Percentiles rank a stretch among this genome's conserved stretches.
These are phyloP conservation scores for Aspergillus sp. DNA, from an alignment of 2,329 filamentous ascomycete species.

Conservation along the genomic window DNA sequence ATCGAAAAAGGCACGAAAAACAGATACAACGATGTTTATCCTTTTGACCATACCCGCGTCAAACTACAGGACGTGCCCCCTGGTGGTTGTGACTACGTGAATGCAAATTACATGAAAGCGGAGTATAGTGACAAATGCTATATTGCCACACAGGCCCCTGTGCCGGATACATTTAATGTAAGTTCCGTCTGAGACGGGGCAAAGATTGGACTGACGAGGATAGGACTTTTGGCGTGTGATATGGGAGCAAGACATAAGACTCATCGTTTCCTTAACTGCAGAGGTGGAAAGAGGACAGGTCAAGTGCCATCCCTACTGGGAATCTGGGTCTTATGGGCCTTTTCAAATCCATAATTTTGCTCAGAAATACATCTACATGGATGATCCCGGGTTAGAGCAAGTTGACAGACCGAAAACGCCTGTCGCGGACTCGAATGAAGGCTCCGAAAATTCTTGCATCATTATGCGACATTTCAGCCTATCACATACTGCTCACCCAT, in stretches of 20 bases:
- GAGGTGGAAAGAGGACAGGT: conserved; percentile 90
- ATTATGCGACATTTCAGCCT: conserved; percentile 85
- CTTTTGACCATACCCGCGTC: conserved; percentile 90
- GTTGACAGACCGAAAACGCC: conserved; percentile 27
- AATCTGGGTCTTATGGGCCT: conserved; percentile 71
- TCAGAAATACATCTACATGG: conserved; percentile 78
- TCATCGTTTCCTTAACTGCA: conserved; percentile 95
- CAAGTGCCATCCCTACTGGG: conserved; percentile 96
- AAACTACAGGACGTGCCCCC: conserved; percentile 67
- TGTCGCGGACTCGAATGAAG: conserved; percentile 29
- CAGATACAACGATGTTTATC: conserved; percentile 95
- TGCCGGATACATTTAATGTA: conserved; percentile 88
- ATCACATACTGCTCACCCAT: conserved; percentile 73
- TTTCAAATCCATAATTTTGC: conserved; percentile 74
- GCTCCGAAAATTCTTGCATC: conserved; percentile 61
- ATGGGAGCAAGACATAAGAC: conserved; percentile 93
- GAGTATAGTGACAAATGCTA: conserved; percentile 85
- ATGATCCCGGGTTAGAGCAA: conserved; percentile 54
- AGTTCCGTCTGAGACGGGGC: conserved; percentile 33
- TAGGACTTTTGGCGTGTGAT: conserved; percentile 97
- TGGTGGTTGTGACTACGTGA: conserved; percentile 87
- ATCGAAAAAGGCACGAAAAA: conserved; percentile 96
- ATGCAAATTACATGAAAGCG: conserved; percentile 82
- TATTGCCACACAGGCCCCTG: conserved; percentile 90
- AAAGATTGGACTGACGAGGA: background rate